Percentiles rank a stretch among this genome's conserved stretches.
Conservation (phyloP, 164 flowering plant genomes). For the Vitis labrusca region DNA sequence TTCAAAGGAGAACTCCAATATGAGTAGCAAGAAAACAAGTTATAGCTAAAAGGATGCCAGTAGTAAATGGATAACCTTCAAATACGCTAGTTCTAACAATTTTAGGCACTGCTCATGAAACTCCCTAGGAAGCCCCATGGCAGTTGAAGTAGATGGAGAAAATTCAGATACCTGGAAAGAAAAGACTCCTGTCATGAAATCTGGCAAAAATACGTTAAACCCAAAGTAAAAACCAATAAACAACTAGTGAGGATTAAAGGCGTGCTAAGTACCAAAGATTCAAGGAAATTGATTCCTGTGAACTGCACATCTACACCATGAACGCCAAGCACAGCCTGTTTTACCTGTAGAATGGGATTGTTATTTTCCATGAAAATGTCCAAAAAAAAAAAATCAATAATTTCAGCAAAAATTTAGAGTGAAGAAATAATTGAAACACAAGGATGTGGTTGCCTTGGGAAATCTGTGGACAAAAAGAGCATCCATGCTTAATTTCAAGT, state of each 20-base stretch:
- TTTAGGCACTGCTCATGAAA: conserved; percentile 82
- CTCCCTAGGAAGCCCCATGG: conserved; percentile 95
- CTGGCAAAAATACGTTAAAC: background rate
- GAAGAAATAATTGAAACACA: background rate
- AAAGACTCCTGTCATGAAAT: background rate
- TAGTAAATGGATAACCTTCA: conserved; percentile 57
- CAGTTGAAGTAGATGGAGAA: conserved; percentile 86
- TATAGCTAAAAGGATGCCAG: conserved; percentile 9
- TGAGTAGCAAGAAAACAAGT: background rate
- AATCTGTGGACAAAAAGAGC: too few species aligned
- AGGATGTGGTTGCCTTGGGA: too few species aligned
- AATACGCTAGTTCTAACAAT: conserved; percentile 68
- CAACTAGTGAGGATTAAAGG: background rate
- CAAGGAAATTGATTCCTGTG: conserved; percentile 76
- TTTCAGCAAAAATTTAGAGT: background rate
- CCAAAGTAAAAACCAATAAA: background rate
- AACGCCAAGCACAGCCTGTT: conserved; percentile 65
- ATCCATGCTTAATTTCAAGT: too few species aligned
- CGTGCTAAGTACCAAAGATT: conserved; percentile 63
- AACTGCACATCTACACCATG: conserved; percentile 81
- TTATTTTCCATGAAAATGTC: background rate
- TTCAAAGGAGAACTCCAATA: background rate
- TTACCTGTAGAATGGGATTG: conserved; percentile 46
- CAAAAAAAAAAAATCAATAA: conserved; percentile 2
- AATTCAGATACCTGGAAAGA: conserved; percentile 83